A percentile compares a stretch with the other conserved stretches of the same genome.
Evolutionary conservation across 1,284 basidiomycete genomes (phyloP).

Genomic region (Cryptococcus maquisensis): DNA sequence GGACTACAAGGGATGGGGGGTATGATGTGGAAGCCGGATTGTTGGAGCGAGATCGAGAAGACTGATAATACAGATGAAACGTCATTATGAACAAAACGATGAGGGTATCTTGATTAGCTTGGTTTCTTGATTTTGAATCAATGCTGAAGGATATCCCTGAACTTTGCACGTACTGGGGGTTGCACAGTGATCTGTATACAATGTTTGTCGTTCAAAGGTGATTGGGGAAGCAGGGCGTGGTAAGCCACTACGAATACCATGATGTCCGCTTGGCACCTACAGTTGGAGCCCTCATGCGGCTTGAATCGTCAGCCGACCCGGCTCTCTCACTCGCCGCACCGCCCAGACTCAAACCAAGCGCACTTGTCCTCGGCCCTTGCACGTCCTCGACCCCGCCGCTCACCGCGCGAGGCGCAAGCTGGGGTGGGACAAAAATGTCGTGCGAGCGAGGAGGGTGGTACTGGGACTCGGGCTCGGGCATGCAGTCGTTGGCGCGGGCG

Average conservation of each 20-base stretch:
- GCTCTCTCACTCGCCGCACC: constrained; percentile 1
- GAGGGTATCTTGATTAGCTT: not conserved
- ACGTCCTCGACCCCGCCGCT: constrained; percentile 23
- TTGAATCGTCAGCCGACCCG: not conserved
- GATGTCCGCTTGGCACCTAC: constrained; percentile 26
- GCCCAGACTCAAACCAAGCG: constrained; percentile 26
- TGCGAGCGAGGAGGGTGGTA: constrained; percentile 22
- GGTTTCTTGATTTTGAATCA: not conserved
- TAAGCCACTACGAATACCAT: constrained; percentile 22
- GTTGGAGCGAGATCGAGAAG: constrained; percentile 11
- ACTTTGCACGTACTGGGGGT: constrained; percentile 30
- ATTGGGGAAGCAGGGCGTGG: not conserved
- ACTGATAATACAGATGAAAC: constrained; percentile 1
- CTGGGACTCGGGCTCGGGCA: constrained; percentile 12
- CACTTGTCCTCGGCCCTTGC: constrained; percentile 23
- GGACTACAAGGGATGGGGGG: not conserved
- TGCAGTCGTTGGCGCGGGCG: constrained; percentile 1
- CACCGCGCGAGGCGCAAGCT: constrained; percentile 18
- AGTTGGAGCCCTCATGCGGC: constrained; percentile 27
- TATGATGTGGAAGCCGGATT: constrained; percentile 6
- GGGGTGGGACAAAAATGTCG: constrained; percentile 22
- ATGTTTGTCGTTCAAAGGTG: not conserved
- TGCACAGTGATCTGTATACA: constrained; percentile 31
- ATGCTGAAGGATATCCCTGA: not conserved
- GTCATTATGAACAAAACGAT: not conserved